Conservation (phyloP, 2,329 filamentous ascomycete species). For the Aureobasidium melanogenum region DNA sequence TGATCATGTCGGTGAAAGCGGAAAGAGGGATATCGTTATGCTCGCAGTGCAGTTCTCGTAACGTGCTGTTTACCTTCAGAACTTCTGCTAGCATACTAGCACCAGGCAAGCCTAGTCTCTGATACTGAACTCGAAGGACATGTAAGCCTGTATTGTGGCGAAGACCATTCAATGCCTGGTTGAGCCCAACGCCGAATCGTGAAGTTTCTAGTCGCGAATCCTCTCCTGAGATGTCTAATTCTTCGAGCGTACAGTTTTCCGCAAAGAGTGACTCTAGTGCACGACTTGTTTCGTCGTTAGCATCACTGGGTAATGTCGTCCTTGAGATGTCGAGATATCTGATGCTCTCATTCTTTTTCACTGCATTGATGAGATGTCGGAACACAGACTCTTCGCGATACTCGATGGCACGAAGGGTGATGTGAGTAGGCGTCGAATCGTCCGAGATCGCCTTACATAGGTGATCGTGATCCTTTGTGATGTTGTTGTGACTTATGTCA, state of each 20-base stretch:
- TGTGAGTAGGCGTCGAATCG: conserved; percentile 49
- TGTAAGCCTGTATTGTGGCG: conserved; percentile 55
- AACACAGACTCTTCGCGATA: conserved; percentile 59
- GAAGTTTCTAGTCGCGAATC: conserved; percentile 63
- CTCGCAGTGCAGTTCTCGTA: conserved; percentile 60
- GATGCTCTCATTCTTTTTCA: conserved; percentile 55
- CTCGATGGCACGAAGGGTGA: conserved; percentile 61
- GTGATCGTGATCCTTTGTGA: conserved; percentile 43
- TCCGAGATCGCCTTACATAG: conserved; percentile 44
- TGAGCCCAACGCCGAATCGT: conserved; percentile 59
- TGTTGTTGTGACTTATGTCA: conserved; percentile 56
- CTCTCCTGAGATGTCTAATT: conserved; percentile 62
- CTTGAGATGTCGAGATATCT: conserved; percentile 60
- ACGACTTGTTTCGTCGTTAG: conserved; percentile 57
- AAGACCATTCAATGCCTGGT: conserved; percentile 55
- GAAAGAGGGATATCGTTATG: conserved; percentile 65
- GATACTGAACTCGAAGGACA: conserved; percentile 56
- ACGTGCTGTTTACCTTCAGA: conserved; percentile 52
- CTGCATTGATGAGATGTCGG: conserved; percentile 51
- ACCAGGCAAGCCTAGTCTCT: conserved; percentile 60
- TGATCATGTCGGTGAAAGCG: conserved; percentile 60
- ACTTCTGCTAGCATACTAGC: conserved; percentile 62
- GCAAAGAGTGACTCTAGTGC: conserved; percentile 56
- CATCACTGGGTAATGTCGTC: conserved; percentile 60
- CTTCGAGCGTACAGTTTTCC: conserved; percentile 56